phyloP scores from a whole-genome alignment of 2,329 filamentous ascomycete genomes.

The Canariomyces notabilis region DNA sequence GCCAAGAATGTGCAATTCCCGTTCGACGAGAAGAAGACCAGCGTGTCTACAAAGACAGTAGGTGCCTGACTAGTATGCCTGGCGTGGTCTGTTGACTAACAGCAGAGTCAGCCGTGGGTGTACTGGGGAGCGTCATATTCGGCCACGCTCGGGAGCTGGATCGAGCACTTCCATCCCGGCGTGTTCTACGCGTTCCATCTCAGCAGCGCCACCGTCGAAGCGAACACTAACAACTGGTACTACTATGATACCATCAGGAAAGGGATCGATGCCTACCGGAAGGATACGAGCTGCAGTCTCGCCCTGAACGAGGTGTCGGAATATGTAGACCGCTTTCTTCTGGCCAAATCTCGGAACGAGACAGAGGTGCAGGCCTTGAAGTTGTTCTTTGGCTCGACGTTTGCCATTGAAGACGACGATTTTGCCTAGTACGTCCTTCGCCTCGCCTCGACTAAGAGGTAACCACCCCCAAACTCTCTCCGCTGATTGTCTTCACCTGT shows the following conservation, averaged over 20 bases:
- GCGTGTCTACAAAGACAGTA: conserved; percentile 15
- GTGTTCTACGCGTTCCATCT: conserved; percentile 23
- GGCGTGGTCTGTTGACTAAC: background rate
- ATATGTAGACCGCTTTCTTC: conserved; percentile 19
- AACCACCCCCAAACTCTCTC: no score
- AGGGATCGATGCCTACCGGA: conserved; percentile 18
- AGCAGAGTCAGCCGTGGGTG: conserved; percentile 16
- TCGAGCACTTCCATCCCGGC: conserved; percentile 20
- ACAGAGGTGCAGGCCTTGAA: conserved; percentile 17
- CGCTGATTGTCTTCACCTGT: background rate
- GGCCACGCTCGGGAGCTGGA: conserved; percentile 23
- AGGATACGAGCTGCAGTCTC: conserved; percentile 17
- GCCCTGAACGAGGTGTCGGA: conserved; percentile 15
- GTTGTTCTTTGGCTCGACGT: conserved; percentile 17
- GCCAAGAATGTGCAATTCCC: conserved; percentile 20
- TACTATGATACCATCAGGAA: conserved; percentile 24
- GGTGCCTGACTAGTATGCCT: conserved; percentile 1
- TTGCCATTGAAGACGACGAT: conserved; percentile 22
- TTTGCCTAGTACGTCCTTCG: conserved; percentile 21
- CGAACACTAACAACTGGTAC: conserved; percentile 21
- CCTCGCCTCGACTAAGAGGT: no score
- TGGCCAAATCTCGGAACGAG: conserved; percentile 8
- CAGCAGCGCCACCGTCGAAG: conserved; percentile 21
- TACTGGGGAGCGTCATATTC: conserved; percentile 22
- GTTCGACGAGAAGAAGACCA: conserved; percentile 15